Conservation (phyloP, 192 early-diverging fungal species). For the Jimgerdemannia lactiflua region DNA sequence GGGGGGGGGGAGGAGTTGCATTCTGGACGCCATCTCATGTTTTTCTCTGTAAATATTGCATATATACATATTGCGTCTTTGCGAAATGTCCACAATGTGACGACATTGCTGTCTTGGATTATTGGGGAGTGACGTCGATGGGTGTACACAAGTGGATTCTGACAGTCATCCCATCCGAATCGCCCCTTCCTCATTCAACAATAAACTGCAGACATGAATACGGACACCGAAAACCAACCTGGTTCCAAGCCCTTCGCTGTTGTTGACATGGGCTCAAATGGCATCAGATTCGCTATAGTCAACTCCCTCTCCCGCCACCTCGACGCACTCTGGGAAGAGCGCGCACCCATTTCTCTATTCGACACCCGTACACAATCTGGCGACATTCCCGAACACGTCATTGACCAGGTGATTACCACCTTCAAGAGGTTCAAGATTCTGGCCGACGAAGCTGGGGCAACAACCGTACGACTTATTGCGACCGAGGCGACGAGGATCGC, state of each 20-base stretch:
- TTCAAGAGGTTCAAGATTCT: constrained; percentile 51
- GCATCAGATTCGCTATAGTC: constrained; percentile 56
- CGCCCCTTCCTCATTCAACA: too few relatives aligned
- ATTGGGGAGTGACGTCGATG: too few relatives aligned
- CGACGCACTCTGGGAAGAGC: constrained; percentile 51
- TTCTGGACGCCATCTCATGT: too few relatives aligned
- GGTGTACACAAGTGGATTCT: too few relatives aligned
- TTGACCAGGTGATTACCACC: constrained; percentile 40
- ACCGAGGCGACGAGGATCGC: constrained; percentile 57
- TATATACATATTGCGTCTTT: too few relatives aligned
- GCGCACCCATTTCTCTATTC: constrained; percentile 51
- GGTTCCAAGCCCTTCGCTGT: constrained; percentile 34
- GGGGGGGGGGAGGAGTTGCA: too few relatives aligned
- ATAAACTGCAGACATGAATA: background rate
- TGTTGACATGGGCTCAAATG: constrained; percentile 59
- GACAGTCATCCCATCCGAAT: too few relatives aligned
- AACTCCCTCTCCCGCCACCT: constrained; percentile 40
- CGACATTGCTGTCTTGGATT: too few relatives aligned
- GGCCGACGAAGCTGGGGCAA: constrained; percentile 34
- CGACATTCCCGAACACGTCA: constrained; percentile 41
- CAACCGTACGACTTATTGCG: constrained; percentile 47
- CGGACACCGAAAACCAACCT: background rate
- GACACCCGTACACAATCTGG: constrained; percentile 38
- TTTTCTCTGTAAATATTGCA: too few relatives aligned
- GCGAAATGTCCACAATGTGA: too few relatives aligned